Base-by-base conservation (phyloP, 1,284 basidiomycete genomes). In the Austroboletus novae-zelandiae region DNA sequence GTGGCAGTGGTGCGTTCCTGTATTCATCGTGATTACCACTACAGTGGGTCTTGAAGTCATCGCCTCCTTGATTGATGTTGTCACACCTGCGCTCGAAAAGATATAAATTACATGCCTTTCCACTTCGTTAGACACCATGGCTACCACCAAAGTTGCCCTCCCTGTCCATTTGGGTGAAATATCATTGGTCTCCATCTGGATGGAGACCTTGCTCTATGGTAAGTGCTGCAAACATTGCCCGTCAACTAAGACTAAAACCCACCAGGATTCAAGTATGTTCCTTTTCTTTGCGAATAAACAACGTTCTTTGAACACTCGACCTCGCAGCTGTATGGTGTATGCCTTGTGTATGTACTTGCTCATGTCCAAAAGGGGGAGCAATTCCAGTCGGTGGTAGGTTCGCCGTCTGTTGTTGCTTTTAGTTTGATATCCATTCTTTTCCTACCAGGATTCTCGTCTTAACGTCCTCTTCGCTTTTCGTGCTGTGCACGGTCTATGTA, bases 121-220 rank as follows among this genome's bases (percentile, higher is more conserved):
- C 36, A 23, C 25, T 11, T 40, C 40, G 36, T 42, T 46, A 17
- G 35, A 20, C 37, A 15, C 31, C 23, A 62, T 58, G 57, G 31
- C 55, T 9, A 40, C 34, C 10, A 5, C 25, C 23, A 18, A n/a
- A 18, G 25, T 13, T 15, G 5, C 15, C 31, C 40, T 60, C 25
- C 51, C 58, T 2, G 51, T 50, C n/a, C 44, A 37, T 10, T 20
- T 57, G 47, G 55, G 34, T 35, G 41, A 54, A 36, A 49, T 57
- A 40, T 57, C 58, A 5, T 14, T 57, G 20, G n/a, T 57, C 5
- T 46, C 55, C 39, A 57, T 60, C 35, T 57, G 56, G 56, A 57
- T 57, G 40, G 57, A 41, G 13, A 57, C 57, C 10, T 3, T 57
- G 23, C 55, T 57, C 13, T 57, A 57, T 43, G 56, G 56, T 57